Percentiles rank a stretch among this genome's conserved stretches.
phyloP scores from a whole-genome alignment of 1,139 yeast genomes.

The Wickerhamomyces sp. region DNA sequence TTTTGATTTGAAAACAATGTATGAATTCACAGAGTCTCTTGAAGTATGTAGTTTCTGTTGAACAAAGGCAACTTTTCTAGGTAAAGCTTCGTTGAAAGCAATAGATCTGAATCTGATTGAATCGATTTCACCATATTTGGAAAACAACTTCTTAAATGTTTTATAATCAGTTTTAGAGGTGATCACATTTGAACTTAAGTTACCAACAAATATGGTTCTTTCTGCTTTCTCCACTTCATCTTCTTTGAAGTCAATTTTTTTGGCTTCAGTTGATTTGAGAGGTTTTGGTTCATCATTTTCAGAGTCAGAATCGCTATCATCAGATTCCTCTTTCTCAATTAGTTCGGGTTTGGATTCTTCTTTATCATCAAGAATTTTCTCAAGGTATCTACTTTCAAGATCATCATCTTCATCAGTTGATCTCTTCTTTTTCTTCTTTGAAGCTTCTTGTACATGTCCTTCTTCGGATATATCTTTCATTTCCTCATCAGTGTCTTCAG shows the following conservation, averaged over 20 bases:
- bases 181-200: conserved; percentile 63
- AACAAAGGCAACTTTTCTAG: conserved; percentile 88
- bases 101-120: conserved; percentile 89
- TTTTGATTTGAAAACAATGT: conserved; percentile 61
- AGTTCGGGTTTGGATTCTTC: conserved; percentile 13
- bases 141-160: conserved; percentile 58
- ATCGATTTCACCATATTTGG: conserved; percentile 53
- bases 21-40: conserved; percentile 82
- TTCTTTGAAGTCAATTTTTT: conserved; percentile 45
- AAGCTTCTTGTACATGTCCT: conserved; percentile 8
- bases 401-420: conserved; percentile 24
- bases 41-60: conserved; percentile 72
- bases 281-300: conserved; percentile 10
- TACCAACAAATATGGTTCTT: conserved; percentile 86
- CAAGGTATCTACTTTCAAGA: conserved; percentile 25
- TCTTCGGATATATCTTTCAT: conserved; percentile 9
- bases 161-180: conserved; percentile 59
- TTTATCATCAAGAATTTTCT: conserved; percentile 15
- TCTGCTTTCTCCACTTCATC: conserved; percentile 80
- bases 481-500: conserved; percentile 11
- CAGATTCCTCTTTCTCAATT: conserved; percentile 9
- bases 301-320: conserved; percentile 2
- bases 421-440: conserved; percentile 11
- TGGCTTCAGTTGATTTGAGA: conserved; percentile 22
- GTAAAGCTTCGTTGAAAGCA: conserved; percentile 81